Percentiles rank a stretch among this genome's conserved stretches.
Evolutionary conservation across 768 basidiomycete species (phyloP).

Genomic region (Nidularia pulvinata): DNA sequence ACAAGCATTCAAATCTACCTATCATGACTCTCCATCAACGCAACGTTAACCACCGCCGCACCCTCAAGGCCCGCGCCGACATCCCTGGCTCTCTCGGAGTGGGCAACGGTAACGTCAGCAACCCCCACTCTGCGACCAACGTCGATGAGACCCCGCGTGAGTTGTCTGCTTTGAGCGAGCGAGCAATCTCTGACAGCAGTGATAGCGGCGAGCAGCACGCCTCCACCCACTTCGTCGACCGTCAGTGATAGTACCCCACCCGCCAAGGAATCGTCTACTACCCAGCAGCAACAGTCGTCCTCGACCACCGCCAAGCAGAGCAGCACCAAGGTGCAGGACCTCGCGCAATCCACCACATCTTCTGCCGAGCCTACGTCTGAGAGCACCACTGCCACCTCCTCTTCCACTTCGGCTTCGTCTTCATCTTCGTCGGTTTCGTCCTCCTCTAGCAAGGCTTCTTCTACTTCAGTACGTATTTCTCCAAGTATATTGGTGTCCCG

Average conservation of each 20-base stretch:
- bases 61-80: conserved; percentile 14
- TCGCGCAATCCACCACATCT: conserved; percentile 6
- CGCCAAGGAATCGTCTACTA: neutral
- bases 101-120: neutral
- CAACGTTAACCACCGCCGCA: conserved; percentile 14
- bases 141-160: neutral
- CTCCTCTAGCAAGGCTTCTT: conserved; percentile 8
- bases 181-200: neutral
- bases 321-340: conserved; percentile 2
- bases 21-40: conserved; percentile 26
- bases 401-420: conserved; percentile 7
- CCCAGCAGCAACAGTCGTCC: no score
- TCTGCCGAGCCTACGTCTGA: no score
- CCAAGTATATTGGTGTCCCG: neutral
- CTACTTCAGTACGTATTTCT: neutral
- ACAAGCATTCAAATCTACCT: neutral
- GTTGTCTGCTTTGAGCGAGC: neutral
- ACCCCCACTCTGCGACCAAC: neutral
- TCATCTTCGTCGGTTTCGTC: conserved; percentile 1
- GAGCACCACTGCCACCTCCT: conserved; percentile 8
- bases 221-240: neutral
- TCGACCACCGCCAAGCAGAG: neutral
- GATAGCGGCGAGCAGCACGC: neutral
- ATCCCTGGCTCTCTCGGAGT: neutral
- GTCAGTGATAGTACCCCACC: neutral